phyloP scores from a whole-genome alignment of 768 basidiomycete species.

The Tremella yokohamensis region DNA sequence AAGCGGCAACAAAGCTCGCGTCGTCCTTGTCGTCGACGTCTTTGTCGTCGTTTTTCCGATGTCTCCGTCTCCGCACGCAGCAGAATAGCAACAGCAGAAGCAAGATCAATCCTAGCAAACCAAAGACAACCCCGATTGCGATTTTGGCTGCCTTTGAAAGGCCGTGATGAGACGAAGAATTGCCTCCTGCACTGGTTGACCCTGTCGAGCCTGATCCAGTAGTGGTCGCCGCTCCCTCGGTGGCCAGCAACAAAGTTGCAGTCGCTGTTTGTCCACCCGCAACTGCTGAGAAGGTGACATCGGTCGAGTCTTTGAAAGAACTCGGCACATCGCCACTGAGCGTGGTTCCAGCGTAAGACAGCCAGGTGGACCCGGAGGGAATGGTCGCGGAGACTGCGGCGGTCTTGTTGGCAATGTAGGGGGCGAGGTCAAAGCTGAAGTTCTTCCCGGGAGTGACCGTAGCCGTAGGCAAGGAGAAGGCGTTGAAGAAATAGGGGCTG shows the following conservation, averaged over 20 bases:
- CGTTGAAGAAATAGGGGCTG: slow-evolving; percentile 69
- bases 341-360: slow-evolving; percentile 25
- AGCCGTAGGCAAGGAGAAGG: slow-evolving; percentile 60
- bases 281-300: slow-evolving; percentile 35
- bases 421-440: slow-evolving; percentile 59
- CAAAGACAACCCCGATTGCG: slow-evolving; percentile 46
- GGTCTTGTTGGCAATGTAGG: slow-evolving; percentile 58
- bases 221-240: slow-evolving; percentile 25
- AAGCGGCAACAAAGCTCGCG: slow-evolving; percentile 46
- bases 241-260: slow-evolving; percentile 23
- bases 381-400: slow-evolving; percentile 34
- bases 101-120: slow-evolving; percentile 37
- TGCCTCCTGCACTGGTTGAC: slow-evolving; percentile 21
- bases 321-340: slow-evolving; percentile 37
- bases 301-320: slow-evolving; percentile 25
- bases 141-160: slow-evolving; percentile 47
- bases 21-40: slow-evolving; percentile 34
- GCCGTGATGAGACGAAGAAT: slow-evolving; percentile 18
- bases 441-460: slow-evolving; percentile 57
- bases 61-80: slow-evolving; percentile 39
- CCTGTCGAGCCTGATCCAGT: slow-evolving; percentile 22
- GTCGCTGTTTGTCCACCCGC: slow-evolving; percentile 21
- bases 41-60: slow-evolving; percentile 13
- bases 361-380: slow-evolving; percentile 41
- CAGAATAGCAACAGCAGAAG: slow-evolving; percentile 42